Conservation (phyloP, 2,329 filamentous ascomycete species). For the Pleurostoma richardsiae region DNA sequence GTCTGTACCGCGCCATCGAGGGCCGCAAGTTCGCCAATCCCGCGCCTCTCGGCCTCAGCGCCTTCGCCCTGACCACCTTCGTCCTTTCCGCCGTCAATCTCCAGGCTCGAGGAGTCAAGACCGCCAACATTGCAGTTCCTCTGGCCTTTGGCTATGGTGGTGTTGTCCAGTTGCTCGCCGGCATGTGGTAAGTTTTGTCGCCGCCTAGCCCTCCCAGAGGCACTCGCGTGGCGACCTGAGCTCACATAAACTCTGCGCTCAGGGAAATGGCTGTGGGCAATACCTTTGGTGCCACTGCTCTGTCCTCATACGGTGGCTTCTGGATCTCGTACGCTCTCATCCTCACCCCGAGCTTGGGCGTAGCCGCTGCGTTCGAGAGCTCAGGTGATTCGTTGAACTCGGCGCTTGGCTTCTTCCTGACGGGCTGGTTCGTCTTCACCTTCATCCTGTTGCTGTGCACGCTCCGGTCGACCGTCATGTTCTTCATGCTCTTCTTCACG, state of each 20-base stretch:
- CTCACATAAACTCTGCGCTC: not conserved
- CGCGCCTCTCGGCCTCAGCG: slow-evolving; percentile 69
- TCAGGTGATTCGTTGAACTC: slow-evolving; percentile 44
- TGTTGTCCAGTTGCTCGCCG: slow-evolving; percentile 71
- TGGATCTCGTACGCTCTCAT: slow-evolving; percentile 75
- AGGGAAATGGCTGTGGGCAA: slow-evolving; percentile 88
- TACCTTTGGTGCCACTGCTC: slow-evolving; percentile 77
- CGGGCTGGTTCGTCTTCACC: slow-evolving; percentile 83
- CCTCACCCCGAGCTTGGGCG: slow-evolving; percentile 51
- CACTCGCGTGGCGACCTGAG: not conserved
- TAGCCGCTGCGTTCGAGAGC: slow-evolving; percentile 39
- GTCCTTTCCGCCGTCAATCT: slow-evolving; percentile 73
- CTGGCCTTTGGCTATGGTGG: slow-evolving; percentile 73
- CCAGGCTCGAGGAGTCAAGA: slow-evolving; percentile 51
- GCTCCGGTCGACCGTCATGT: slow-evolving; percentile 70
- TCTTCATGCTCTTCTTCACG: slow-evolving; percentile 72
- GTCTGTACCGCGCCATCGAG: slow-evolving; percentile 57
- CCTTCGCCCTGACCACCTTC: slow-evolving; percentile 81
- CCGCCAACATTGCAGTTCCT: slow-evolving; percentile 63
- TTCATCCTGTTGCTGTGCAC: slow-evolving; percentile 70
- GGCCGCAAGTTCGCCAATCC: slow-evolving; percentile 75
- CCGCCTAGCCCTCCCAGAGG: not conserved
- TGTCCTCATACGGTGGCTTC: slow-evolving; percentile 80
- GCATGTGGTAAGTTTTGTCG: slow-evolving; percentile 70
- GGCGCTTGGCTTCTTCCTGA: slow-evolving; percentile 69